Conservation (phyloP, 176 grass and related monocot genomes). For the Eleusine coracana region DNA sequence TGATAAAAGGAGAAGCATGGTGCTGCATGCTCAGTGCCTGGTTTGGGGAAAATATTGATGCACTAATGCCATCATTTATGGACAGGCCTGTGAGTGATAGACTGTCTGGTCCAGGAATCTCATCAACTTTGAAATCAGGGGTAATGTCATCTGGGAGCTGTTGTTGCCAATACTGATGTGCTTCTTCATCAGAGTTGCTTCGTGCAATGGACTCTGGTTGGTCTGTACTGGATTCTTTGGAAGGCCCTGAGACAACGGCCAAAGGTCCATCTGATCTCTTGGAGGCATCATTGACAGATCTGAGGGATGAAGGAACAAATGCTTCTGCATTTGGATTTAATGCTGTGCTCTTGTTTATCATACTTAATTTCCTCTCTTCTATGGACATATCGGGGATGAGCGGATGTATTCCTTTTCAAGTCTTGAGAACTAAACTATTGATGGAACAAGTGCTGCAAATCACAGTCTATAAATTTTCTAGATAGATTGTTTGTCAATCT, state of each 20-base stretch:
- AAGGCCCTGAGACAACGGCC: slow-evolving; percentile 42
- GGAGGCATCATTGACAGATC: slow-evolving; percentile 57
- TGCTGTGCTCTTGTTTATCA: slow-evolving; percentile 63
- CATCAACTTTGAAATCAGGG: slow-evolving; percentile 86
- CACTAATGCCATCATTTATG: slow-evolving; percentile 63
- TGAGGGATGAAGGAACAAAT: slow-evolving; percentile 95
- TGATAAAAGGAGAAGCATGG: slow-evolving; percentile 54
- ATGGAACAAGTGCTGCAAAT: background rate
- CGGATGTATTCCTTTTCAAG: slow-evolving; percentile 31
- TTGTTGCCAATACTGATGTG: slow-evolving; percentile 80
- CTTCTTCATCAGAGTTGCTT: slow-evolving; percentile 87
- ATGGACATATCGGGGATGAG: slow-evolving; percentile 39
- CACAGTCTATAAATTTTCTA: slow-evolving; percentile 29
- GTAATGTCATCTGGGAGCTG: slow-evolving; percentile 97
- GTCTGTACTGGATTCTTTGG: slow-evolving; percentile 56
- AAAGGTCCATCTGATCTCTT: slow-evolving; percentile 53
- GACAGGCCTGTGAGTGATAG: slow-evolving; percentile 74
- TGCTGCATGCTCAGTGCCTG: slow-evolving; percentile 52
- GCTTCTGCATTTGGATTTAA: slow-evolving; percentile 97
- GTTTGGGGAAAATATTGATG: slow-evolving; percentile 67
- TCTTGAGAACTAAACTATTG: slow-evolving; percentile 11
- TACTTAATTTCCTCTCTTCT: slow-evolving; percentile 63
- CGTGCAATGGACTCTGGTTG: slow-evolving; percentile 50
- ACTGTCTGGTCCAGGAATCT: slow-evolving; percentile 57
- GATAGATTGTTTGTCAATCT: slow-evolving; percentile 48